Evolutionary conservation across 306 rosid genomes (phyloP).

Genomic region (Cucumis melo): DNA sequence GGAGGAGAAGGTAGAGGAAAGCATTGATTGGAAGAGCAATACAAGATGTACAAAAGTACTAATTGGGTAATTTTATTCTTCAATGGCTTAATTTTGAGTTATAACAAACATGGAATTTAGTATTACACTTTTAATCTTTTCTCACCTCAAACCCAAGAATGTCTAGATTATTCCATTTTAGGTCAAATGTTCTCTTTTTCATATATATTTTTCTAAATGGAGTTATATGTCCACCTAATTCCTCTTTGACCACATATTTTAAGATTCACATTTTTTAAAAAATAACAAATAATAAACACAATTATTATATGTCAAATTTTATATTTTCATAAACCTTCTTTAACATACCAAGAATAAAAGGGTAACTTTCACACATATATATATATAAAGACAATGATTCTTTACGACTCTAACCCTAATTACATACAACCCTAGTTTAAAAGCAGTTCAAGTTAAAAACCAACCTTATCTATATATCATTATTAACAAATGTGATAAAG

Average conservation of each 20-base stretch:
- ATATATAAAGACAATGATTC: not conserved
- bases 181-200: not conserved
- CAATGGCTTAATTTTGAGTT: too few relatives aligned
- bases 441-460: not conserved
- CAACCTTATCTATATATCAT: not conserved
- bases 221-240: not conserved
- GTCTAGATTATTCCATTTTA: not conserved
- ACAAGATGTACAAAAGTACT: too few relatives aligned
- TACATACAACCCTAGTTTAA: not conserved
- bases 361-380: not conserved
- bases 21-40: too few relatives aligned
- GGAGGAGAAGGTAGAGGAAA: too few relatives aligned
- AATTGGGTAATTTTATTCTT: too few relatives aligned
- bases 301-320: too few relatives aligned
- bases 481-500: not conserved
- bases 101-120: not conserved
- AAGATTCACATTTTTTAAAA: not conserved
- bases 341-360: not conserved
- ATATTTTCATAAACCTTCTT: not conserved
- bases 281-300: too few relatives aligned
- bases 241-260: not conserved
- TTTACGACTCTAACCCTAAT: not conserved
- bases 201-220: too few relatives aligned
- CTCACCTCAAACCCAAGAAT: too few relatives aligned
- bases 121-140: too few relatives aligned